Percentiles rank a stretch among this genome's conserved stretches.
These are phyloP conservation scores for Periconia sp. DNA, from an alignment of 2,329 filamentous ascomycete genomes.

Conservation along the genomic window DNA sequence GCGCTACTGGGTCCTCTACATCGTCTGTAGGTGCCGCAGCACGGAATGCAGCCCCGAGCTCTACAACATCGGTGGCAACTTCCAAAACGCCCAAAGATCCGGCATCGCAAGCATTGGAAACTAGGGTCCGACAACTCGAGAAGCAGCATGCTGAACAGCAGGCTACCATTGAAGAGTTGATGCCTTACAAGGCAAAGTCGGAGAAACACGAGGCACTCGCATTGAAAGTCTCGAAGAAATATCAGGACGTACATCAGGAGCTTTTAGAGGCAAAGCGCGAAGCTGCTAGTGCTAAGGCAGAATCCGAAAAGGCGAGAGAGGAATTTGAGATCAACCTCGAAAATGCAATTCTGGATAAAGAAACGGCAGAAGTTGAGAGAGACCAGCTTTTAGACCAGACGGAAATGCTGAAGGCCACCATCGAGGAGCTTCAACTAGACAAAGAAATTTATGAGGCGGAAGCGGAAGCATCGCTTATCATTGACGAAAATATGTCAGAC, in stretches of 20 bases:
- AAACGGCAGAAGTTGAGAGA: conserved; percentile 91
- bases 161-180: conserved; percentile 71
- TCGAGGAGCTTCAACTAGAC: conserved; percentile 85
- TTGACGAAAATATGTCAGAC: background rate
- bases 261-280: conserved; percentile 71
- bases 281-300: conserved; percentile 74
- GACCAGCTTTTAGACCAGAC: conserved; percentile 56
- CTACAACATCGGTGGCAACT: conserved; percentile 8
- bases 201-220: conserved; percentile 53
- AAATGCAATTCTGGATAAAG: conserved; percentile 82
- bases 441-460: conserved; percentile 85
- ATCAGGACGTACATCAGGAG: conserved; percentile 81
- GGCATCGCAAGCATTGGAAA: conserved; percentile 78
- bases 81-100: conserved; percentile 20
- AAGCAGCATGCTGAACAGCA: conserved; percentile 60
- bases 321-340: conserved; percentile 86
- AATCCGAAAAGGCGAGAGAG: conserved; percentile 72
- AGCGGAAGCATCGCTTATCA: conserved; percentile 55
- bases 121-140: conserved; percentile 83
- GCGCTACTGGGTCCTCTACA: background rate
- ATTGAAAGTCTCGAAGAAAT: conserved; percentile 86
- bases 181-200: background rate
- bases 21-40: background rate
- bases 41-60: background rate
- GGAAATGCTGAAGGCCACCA: conserved; percentile 74